phyloP scores from a whole-genome alignment of 225 moss, liverwort and hornwort genomes.

The Straminergon stramineum region DNA sequence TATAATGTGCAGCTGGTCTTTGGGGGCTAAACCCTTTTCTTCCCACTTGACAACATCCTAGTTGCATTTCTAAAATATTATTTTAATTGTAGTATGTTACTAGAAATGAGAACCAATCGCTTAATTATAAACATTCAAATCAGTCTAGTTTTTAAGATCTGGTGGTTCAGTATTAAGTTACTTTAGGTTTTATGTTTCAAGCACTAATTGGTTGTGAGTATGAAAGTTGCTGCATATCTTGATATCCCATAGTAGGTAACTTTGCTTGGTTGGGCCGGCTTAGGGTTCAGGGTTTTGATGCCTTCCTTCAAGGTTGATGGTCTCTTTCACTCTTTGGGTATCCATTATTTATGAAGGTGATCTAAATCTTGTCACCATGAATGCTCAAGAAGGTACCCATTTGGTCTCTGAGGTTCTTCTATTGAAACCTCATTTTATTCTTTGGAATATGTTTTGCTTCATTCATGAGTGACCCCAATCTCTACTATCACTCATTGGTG shows the following conservation, averaged over 20 bases:
- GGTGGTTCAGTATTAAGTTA: not conserved
- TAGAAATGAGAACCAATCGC: not conserved
- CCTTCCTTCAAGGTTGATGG: not conserved
- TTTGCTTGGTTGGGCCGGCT: not conserved
- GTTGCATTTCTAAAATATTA: not conserved
- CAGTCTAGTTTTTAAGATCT: not conserved
- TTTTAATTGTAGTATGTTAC: not conserved
- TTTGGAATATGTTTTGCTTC: not conserved
- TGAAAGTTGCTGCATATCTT: not conserved
- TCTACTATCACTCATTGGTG: not conserved
- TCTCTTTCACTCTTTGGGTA: not conserved
- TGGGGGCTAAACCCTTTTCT: not conserved
- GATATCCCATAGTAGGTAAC: not conserved
- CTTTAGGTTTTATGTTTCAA: not conserved
- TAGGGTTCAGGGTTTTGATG: not conserved
- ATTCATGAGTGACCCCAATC: not conserved
- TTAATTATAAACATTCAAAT: not conserved
- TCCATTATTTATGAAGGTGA: not conserved
- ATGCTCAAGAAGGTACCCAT: not conserved
- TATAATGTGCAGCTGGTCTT: not conserved
- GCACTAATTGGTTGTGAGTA: not conserved
- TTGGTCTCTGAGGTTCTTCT: no score
- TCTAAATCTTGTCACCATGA: not conserved
- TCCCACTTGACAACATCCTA: not conserved
- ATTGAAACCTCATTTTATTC: not conserved